Base-by-base conservation (phyloP, 2,329 filamentous ascomycete genomes). In the Clathrospora elynae region DNA sequence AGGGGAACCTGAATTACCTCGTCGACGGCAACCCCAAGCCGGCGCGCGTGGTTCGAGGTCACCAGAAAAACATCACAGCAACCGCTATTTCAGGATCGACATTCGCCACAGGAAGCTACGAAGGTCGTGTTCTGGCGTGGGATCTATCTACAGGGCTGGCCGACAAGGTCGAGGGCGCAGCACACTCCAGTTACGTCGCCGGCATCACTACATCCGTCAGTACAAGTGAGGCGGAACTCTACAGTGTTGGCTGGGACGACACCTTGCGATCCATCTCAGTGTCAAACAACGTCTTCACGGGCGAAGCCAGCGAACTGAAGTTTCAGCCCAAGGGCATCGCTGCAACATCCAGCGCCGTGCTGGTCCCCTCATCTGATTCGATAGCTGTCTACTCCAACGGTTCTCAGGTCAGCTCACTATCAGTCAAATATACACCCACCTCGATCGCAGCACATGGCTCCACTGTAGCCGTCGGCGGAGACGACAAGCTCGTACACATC, bases 171-270 rank as follows among this genome's bases (percentile, higher is more conserved):
- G 88, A 93, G 50, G 92, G 93, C 18, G 83, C 89, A 53, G 77
- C 82, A 3, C 93, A 96, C 70, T 87, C 87, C 6, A 95, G 92
- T 68, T 91, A 95, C 68, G 83, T 97, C 36, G 83, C 85, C 3
- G 87, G 88, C 35, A 85, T 99, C 52, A 76, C 85, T 2, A 74
- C 82, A 1, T 51, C 62, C 6, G 66, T 67, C 3, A 35, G 55
- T 10, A 61, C 56, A 18, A 45, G 51, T 26, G 68, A 70, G 43
- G 67, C 68, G 20, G 64, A 83, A 53, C 82, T 90, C n/a, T 91
- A 88, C 73, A 92, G 86, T 61, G 87, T 92, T 38, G 91, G 86
- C 51, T 99, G 92, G 93, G 93, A 99, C 65, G 93, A 99, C 68
- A 90, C 86, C 1, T 77, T 97, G 23, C 86, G 90, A 50, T 86